Base-by-base conservation (phyloP, 495 filamentous ascomycete genomes). In the Pseudotulostoma volvatum region DNA sequence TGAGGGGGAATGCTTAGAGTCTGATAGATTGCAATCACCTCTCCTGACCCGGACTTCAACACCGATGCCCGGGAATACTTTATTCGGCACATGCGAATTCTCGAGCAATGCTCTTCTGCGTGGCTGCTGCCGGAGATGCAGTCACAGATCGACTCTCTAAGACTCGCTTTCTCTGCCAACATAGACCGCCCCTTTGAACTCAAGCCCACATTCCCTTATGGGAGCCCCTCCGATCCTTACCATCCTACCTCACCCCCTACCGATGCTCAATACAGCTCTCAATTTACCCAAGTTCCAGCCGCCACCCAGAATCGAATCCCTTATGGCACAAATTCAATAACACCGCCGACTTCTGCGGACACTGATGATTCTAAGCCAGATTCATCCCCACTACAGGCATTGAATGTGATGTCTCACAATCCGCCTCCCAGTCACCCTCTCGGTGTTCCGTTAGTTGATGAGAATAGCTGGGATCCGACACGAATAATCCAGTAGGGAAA, bases 121-220 rank as follows among this genome's bases (percentile, higher is more conserved):
- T 96, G 85, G 80, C 84, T 88, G 9, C 84, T 92, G 70, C 81
- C 82, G 9, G 87, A 96, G 48, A 83, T 95, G 63, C 78, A 93
- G 52, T 73, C 76, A 20, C 86, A 94, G 56, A 83, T 97, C 43
- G 77, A 96, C 48, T 80, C 84, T 5, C 68, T 97, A 20, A 74
- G 87, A 33, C 77, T 90, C 51, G 90, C 90, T 11, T 96, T 97
- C 51, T 95, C 88, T 14, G 82, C 84, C 18, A 85, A 97, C 56
- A 73, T 66, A 14, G 76, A 63, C 46, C 83, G 81, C 47, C 79
- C 88, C 3, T 97, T 97, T 53, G 80, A 87, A 48, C 60, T 97
- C 37, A 93, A 88, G 56, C 69, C 77, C 11, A 80, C 70, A 38
- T 94, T 96, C 49, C 87, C 87, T 1, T 90, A 86, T 50, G 81